Evolutionary conservation across 1,284 basidiomycete genomes (phyloP).

Genomic region (Ustilago hordei): DNA sequence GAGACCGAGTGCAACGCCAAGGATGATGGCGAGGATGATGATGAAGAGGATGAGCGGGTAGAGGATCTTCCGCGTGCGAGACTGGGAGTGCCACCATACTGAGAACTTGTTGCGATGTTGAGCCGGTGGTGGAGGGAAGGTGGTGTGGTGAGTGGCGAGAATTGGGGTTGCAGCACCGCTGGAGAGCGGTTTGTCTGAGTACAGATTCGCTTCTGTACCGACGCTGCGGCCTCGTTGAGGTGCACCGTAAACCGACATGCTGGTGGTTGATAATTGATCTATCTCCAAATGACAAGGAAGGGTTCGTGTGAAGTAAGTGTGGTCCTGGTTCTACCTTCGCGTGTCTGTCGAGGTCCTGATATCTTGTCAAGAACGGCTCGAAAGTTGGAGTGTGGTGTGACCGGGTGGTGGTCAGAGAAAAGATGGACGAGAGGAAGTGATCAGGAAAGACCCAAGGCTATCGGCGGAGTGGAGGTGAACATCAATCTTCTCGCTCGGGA

Average conservation of each 20-base stretch:
- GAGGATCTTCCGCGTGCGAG: constrained; percentile 20
- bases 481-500: not conserved
- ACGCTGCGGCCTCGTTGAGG: constrained; percentile 2
- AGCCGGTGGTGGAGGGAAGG: not conserved
- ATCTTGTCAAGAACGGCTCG: too few species aligned
- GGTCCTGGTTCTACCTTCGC: too few species aligned
- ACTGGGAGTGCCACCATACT: constrained; percentile 21
- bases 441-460: not conserved
- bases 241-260: constrained; percentile 4
- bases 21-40: constrained; percentile 24
- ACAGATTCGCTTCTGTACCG: constrained; percentile 10
- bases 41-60: constrained; percentile 9
- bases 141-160: constrained; percentile 10
- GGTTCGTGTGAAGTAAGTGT: too few species aligned
- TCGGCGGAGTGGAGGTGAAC: not conserved
- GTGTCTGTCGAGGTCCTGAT: too few species aligned
- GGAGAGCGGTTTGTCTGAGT: constrained; percentile 18
- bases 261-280: not conserved
- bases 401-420: not conserved
- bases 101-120: constrained; percentile 5
- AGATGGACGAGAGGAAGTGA: not conserved
- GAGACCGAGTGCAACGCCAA: constrained; percentile 41
- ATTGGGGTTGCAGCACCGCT: constrained; percentile 12
- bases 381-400: too few species aligned
- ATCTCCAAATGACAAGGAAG: too few species aligned